phyloP scores from a whole-genome alignment of 2,329 filamentous ascomycete genomes.

The Verticillium isaacii region DNA sequence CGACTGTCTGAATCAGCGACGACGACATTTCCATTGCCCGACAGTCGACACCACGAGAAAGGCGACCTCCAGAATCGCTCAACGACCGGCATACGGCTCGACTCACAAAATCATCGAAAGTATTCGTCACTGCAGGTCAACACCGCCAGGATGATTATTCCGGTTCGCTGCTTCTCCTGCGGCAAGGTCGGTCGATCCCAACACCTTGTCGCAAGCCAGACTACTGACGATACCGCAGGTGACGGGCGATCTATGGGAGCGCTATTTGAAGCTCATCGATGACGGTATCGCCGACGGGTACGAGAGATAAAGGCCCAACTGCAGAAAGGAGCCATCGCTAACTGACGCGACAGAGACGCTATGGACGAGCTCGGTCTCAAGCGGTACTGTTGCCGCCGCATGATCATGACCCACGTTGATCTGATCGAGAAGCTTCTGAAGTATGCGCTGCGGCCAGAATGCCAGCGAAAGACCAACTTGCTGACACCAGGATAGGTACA shows the following conservation, averaged over 20 bases:
- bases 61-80: not conserved
- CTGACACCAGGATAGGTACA: slow-evolving; percentile 40
- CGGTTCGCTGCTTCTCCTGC: slow-evolving; percentile 97
- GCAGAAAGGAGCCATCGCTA: not conserved
- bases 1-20: not conserved
- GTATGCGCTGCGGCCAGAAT: slow-evolving; percentile 42
- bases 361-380: slow-evolving; percentile 93
- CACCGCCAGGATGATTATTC: slow-evolving; percentile 81
- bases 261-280: slow-evolving; percentile 84
- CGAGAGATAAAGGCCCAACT: slow-evolving; percentile 21
- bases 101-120: not conserved
- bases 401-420: slow-evolving; percentile 99
- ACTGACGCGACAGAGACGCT: slow-evolving; percentile 63
- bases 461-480: not conserved
- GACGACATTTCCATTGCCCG: not conserved
- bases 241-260: slow-evolving; percentile 95
- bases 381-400: slow-evolving; percentile 96
- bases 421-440: slow-evolving; percentile 97
- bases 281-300: slow-evolving; percentile 72
- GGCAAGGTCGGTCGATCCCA: slow-evolving; percentile 72
- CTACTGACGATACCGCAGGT: slow-evolving; percentile 58
- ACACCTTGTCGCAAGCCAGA: slow-evolving; percentile 7
- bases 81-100: not conserved
- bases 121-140: not conserved
- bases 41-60: not conserved